These are phyloP conservation scores for Gastrolobium villosum DNA, from an alignment of 306 rosid species.

Conservation along the genomic window DNA sequence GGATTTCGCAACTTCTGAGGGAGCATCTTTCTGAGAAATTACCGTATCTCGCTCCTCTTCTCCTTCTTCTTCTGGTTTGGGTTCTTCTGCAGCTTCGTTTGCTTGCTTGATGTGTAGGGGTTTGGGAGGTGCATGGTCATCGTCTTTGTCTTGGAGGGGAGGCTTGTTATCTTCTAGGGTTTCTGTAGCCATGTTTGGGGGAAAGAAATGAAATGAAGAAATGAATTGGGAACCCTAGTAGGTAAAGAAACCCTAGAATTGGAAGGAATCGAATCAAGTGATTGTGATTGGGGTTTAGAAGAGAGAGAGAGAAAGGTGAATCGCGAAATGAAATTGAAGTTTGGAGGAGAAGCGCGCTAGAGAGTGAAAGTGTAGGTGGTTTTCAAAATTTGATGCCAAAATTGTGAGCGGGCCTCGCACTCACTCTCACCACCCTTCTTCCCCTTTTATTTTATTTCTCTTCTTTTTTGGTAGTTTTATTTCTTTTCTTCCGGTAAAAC, in stretches of 20 bases:
- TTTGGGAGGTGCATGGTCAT: not conserved
- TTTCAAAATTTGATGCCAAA: slow-evolving; percentile 71
- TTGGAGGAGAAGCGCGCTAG: slow-evolving; percentile 50
- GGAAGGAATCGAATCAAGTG: slow-evolving; percentile 16
- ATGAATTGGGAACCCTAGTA: slow-evolving; percentile 49
- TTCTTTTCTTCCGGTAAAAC: slow-evolving; percentile 51
- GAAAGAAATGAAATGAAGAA: not conserved
- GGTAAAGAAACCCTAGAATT: slow-evolving; percentile 57
- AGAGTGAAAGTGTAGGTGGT: slow-evolving; percentile 6
- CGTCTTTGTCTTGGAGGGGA: slow-evolving; percentile 47
- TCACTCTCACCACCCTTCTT: not conserved
- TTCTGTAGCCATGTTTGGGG: slow-evolving; percentile 71
- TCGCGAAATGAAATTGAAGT: slow-evolving; percentile 38
- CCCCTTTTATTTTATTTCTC: not conserved
- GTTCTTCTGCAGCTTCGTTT: not conserved
- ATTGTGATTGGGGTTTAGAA: slow-evolving; percentile 1
- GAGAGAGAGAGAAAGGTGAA: slow-evolving; percentile 32
- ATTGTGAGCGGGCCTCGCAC: slow-evolving; percentile 57
- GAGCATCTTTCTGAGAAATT: not conserved
- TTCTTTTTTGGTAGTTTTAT: not conserved
- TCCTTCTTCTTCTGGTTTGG: not conserved
- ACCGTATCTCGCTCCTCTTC: not conserved
- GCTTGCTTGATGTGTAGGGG: not conserved
- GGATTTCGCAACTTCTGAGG: slow-evolving; percentile 11
- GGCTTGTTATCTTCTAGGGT: slow-evolving; percentile 72